These are phyloP conservation scores for Neophaeococcomyces aloes DNA, from an alignment of 2,329 filamentous ascomycete genomes.

Conservation along the genomic window DNA sequence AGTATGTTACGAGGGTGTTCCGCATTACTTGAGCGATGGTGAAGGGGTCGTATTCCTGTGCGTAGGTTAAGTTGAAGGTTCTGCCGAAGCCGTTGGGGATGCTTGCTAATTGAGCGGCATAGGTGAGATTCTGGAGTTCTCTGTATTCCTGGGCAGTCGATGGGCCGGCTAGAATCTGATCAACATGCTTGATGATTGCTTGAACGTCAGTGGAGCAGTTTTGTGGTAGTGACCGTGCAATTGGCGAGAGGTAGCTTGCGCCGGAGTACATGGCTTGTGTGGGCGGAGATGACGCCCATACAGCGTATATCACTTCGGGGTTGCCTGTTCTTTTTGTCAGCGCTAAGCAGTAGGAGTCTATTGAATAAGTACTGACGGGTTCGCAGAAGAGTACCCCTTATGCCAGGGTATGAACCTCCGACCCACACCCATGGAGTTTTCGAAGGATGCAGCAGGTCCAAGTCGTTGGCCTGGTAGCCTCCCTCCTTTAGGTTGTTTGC, in stretches of 20 bases:
- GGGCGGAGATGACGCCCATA: conserved; percentile 34
- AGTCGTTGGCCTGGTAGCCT: conserved; percentile 23
- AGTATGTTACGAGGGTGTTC: too few species aligned
- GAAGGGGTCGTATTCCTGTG: too few species aligned
- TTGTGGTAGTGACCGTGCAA: conserved; percentile 38
- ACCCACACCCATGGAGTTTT: conserved; percentile 36
- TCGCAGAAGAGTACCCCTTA: conserved; percentile 23
- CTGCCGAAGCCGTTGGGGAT: too few species aligned
- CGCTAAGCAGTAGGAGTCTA: too few species aligned
- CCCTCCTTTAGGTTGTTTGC: conserved; percentile 29
- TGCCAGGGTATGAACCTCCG: conserved; percentile 35
- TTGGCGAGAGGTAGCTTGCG: conserved; percentile 42
- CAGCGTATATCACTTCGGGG: conserved; percentile 32
- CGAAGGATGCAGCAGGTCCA: conserved; percentile 25
- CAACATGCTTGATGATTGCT: conserved; percentile 40
- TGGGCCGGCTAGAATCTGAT: conserved; percentile 18
- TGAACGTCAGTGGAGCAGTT: conserved; percentile 43
- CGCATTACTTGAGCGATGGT: too few species aligned
- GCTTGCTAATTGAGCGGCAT: too few species aligned
- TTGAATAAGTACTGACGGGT: not conserved
- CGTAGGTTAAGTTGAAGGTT: too few species aligned
- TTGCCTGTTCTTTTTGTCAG: conserved; percentile 17
- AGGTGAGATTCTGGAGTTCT: too few species aligned
- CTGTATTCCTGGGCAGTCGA: too few species aligned
- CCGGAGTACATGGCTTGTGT: conserved; percentile 41